phyloP scores from a whole-genome alignment of 148 eudicot genomes.

The Suaeda aralocaspica region DNA sequence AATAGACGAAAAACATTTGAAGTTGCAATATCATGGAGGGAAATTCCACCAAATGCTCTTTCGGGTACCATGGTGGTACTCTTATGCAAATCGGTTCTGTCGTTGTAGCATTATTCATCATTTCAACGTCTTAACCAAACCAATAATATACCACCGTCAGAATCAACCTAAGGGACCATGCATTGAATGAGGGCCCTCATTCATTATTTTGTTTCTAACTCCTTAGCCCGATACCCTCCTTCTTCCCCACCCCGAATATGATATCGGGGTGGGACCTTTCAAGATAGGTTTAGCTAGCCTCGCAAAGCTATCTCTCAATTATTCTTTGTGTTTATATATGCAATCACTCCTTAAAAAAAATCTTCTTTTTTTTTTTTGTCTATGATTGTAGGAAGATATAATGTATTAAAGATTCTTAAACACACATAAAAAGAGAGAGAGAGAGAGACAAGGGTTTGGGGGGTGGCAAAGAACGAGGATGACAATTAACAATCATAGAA shows the following conservation, averaged over 20 bases:
- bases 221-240: background rate
- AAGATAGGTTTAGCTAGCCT: no score
- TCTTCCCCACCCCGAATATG: constrained; percentile 1
- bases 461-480: no score
- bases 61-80: constrained; percentile 22
- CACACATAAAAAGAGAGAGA: background rate
- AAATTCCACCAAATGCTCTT: constrained; percentile 11
- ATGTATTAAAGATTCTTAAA: background rate
- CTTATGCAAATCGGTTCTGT: constrained; percentile 5
- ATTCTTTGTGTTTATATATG: background rate
- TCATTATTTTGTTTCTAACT: no score
- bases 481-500: no score
- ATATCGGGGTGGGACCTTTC: background rate
- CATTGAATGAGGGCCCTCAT: background rate
- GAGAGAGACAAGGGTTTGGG: no score
- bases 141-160: no score
- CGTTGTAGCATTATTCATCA: background rate
- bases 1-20: constrained; percentile 27
- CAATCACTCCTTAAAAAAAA: background rate
- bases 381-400: background rate
- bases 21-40: constrained; percentile 19
- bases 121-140: no score
- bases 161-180: no score
- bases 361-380: background rate
- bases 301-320: no score